phyloP scores from a whole-genome alignment of 129 eudicot species.

The Silybum marianum region DNA sequence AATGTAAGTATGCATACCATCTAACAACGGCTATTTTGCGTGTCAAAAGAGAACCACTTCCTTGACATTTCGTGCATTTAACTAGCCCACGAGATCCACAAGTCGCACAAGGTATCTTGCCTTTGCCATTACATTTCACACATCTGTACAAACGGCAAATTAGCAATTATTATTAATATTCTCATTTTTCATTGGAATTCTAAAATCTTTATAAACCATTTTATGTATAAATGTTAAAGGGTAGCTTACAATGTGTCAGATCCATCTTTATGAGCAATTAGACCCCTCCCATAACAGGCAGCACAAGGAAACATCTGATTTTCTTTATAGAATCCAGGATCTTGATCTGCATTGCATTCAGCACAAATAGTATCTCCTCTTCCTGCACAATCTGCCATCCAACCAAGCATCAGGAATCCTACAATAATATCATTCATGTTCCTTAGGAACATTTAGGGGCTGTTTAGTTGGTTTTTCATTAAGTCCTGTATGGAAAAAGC shows the following conservation, averaged over 20 bases:
- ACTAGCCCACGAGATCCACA: constrained; percentile 85
- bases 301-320: constrained; percentile 76
- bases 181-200: too few species aligned
- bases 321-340: constrained; percentile 71
- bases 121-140: constrained; percentile 81
- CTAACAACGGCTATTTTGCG: constrained; percentile 70
- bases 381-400: constrained; percentile 69
- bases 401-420: constrained; percentile 19
- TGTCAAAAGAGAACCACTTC: constrained; percentile 73
- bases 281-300: constrained; percentile 88
- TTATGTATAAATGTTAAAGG: neutral
- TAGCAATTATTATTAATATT: too few species aligned
- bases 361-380: constrained; percentile 70
- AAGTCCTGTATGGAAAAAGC: too few species aligned
- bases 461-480: too few species aligned
- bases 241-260: constrained; percentile 84
- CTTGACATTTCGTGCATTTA: constrained; percentile 66
- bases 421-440: neutral
- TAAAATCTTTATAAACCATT: too few species aligned
- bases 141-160: constrained; percentile 53
- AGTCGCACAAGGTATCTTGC: constrained; percentile 80
- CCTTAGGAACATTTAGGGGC: neutral
- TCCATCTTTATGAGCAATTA: constrained; percentile 92
- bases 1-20: constrained; percentile 46
- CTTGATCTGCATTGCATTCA: constrained; percentile 72